Base-by-base conservation (phyloP, 768 basidiomycete species). In the Rhizopogon salebrosus region DNA sequence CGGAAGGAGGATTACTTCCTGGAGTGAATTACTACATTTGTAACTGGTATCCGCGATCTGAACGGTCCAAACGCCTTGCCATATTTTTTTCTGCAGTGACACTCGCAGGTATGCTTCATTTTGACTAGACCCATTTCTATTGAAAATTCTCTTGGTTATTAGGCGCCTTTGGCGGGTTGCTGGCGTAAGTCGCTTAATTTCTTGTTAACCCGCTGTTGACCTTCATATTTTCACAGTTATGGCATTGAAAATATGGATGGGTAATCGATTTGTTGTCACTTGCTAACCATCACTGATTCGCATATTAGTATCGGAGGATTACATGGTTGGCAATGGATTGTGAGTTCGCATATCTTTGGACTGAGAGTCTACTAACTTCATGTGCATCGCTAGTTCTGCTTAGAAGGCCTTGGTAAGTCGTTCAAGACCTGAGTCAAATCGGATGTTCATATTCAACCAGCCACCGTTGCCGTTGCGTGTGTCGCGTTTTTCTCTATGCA, bases 61-160 rank as follows among this genome's bases (percentile, higher is more conserved):
- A 86, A 59, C 76, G 82, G 39, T 82, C 79, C n/a, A 69, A 67
- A 59, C 76, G 84, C 24, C 75, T 83, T 51, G 80, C 83, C 4
- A 70, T 85, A 35, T 85, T 86, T 71, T 84, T 84, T 62, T 78
- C 78, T 10, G 79, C 82, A 29, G 80, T 80, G 14, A 82, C 80
- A 1, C 58, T 79, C 29, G 76, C 82, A 16, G 82, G 76, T 64
- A 24, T 20, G 62, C 54, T 29, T 11, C 14, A 24, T 16, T 31
- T 14, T 20, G 5, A 48, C 22, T 3, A 24, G 20, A 20, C 29
- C 3, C 14, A 31, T 20, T 1, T 20, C 13, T 22, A 7, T 20
- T 31, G 27, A 20, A 31, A 45, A 3, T 9, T 45, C 3, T 22
- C 13, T 45, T 22, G 27, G 10, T 18, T n/a, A 7, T 62, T 38